Evolutionary conservation across 2,329 filamentous ascomycete species (phyloP).

Genomic region (Rhynchosporium graminicola): DNA sequence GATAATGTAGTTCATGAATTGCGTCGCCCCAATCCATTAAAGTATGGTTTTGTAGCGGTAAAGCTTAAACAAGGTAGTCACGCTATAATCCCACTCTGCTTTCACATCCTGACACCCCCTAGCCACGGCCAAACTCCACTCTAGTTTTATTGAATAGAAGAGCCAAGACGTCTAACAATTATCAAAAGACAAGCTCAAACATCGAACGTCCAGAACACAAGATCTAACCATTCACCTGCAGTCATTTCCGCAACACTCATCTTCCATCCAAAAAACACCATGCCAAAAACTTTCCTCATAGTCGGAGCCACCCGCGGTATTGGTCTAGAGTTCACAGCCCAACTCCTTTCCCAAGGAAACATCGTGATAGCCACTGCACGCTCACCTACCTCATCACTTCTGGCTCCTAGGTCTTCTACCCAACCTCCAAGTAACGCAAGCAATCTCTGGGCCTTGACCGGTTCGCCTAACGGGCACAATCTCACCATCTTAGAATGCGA

Average conservation of each 20-base stretch:
- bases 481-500: conserved; percentile 47
- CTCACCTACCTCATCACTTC: conserved; percentile 28
- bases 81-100: conserved; percentile 12
- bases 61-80: no score
- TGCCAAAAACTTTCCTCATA: conserved; percentile 46
- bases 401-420: neutral
- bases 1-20: no score
- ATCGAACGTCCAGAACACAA: no score
- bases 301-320: conserved; percentile 50
- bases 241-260: no score
- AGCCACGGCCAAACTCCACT: neutral
- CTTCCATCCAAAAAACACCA: neutral
- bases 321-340: conserved; percentile 45
- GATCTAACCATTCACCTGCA: no score
- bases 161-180: no score
- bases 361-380: conserved; percentile 50
- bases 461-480: conserved; percentile 43
- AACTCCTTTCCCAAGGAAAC: conserved; percentile 45
- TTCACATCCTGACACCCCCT: neutral
- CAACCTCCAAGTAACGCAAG: conserved; percentile 17
- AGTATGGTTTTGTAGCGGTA: no score
- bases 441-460: conserved; percentile 47
- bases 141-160: no score
- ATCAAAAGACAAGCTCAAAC: no score
- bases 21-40: no score